phyloP scores from a whole-genome alignment of 2,329 filamentous ascomycete genomes.

The Scopulariopsis brevicaulis region DNA sequence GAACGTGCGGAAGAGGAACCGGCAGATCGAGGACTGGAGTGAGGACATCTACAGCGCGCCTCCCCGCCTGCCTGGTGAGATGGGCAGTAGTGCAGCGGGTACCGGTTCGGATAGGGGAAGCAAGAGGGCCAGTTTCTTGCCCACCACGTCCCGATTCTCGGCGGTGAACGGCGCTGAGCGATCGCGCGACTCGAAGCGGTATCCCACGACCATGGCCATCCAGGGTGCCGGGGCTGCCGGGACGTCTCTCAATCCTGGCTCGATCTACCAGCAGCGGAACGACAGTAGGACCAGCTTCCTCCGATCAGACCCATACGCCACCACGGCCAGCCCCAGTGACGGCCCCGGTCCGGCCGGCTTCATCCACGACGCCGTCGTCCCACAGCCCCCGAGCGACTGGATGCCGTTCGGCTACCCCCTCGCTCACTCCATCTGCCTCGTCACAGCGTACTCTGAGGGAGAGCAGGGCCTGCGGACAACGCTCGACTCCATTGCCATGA shows the following conservation, averaged over 20 bases:
- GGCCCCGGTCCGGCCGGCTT: conserved; percentile 82
- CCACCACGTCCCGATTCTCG: conserved; percentile 89
- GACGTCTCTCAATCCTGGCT: conserved; percentile 57
- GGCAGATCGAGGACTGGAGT: conserved; percentile 95
- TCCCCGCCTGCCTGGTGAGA: conserved; percentile 65
- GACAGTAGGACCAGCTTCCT: conserved; percentile 56
- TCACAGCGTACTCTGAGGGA: conserved; percentile 95
- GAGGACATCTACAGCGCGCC: conserved; percentile 95
- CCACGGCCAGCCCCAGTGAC: conserved; percentile 46
- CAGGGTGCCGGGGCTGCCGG: conserved; percentile 66
- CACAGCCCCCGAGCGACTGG: conserved; percentile 93
- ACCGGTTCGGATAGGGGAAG: conserved; percentile 52
- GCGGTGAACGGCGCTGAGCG: conserved; percentile 74
- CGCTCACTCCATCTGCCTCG: conserved; percentile 85
- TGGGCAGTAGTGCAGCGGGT: conserved; percentile 50
- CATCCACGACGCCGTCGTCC: conserved; percentile 90
- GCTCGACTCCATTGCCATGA: conserved; percentile 90
- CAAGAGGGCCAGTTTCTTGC: conserved; percentile 82
- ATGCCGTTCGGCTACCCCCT: conserved; percentile 94
- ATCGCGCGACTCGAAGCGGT: conserved; percentile 31
- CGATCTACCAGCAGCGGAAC: conserved; percentile 60
- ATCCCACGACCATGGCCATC: conserved; percentile 89
- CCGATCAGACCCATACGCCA: conserved; percentile 42
- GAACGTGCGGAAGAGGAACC: conserved; percentile 72
- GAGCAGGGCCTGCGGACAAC: conserved; percentile 87